phyloP scores from a whole-genome alignment of 2,329 filamentous ascomycete species.

The Alternaria atra region DNA sequence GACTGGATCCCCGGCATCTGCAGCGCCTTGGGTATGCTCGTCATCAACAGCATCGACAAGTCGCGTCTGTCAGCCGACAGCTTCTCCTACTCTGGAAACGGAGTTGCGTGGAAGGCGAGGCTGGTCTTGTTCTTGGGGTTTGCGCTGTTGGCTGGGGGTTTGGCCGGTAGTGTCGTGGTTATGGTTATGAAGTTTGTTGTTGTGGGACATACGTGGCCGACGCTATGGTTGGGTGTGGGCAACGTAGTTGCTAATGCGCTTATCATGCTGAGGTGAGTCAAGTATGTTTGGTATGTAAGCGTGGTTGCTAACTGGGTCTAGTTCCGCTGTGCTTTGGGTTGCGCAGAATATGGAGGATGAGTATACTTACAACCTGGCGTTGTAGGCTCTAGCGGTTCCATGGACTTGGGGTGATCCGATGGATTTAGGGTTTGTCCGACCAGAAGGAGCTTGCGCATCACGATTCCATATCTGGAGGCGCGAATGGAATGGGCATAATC shows the following conservation, averaged over 20 bases:
- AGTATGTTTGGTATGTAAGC: neutral
- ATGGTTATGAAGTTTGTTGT: conserved; percentile 74
- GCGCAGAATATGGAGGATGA: conserved; percentile 78
- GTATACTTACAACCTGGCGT: conserved; percentile 73
- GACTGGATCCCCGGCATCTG: conserved; percentile 78
- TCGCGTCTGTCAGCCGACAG: conserved; percentile 69
- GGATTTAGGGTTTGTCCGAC: neutral
- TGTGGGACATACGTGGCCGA: conserved; percentile 66
- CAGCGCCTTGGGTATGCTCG: conserved; percentile 73
- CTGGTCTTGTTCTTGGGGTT: conserved; percentile 75
- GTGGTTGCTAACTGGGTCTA: conserved; percentile 46
- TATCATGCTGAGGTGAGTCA: conserved; percentile 71
- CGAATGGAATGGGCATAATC: neutral
- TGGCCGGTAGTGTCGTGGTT: conserved; percentile 73
- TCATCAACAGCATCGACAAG: conserved; percentile 78
- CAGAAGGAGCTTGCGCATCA: neutral
- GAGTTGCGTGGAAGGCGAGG: conserved; percentile 75
- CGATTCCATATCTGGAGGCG: neutral
- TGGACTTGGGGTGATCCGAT: no score
- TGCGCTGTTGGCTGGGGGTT: conserved; percentile 72
- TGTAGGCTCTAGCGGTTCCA: conserved; percentile 51
- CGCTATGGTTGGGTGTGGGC: conserved; percentile 72
- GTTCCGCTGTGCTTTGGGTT: conserved; percentile 72
- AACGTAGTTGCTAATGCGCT: conserved; percentile 71
- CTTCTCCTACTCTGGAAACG: conserved; percentile 71